Conservation (phyloP, 305 asterid genomes). For the Petunia hybrid region DNA sequence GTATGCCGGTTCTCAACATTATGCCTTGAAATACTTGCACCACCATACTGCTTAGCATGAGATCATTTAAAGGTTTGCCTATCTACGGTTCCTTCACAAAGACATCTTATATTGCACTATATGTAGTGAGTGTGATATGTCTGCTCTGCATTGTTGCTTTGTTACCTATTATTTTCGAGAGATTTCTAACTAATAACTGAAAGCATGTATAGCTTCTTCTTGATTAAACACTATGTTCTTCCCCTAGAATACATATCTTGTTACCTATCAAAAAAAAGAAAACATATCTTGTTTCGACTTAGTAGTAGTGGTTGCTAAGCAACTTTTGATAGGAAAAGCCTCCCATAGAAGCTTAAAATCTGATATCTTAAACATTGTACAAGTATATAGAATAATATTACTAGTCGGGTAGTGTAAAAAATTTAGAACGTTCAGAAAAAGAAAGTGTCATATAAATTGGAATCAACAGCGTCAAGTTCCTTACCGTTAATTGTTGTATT, state of each 20-base stretch:
- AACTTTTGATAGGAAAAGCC: not conserved
- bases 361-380: not conserved
- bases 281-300: not conserved
- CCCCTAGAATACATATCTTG: constrained; percentile 5
- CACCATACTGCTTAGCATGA: not conserved
- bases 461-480: not conserved
- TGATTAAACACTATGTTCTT: not conserved
- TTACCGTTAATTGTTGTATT: no score
- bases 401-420: not conserved
- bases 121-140: not conserved
- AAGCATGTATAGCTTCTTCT: not conserved
- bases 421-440: not conserved
- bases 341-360: not conserved
- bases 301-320: not conserved
- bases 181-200: not conserved
- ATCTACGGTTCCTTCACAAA: not conserved
- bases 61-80: not conserved
- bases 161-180: not conserved
- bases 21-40: constrained; percentile 22
- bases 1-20: not conserved
- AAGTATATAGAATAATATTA: not conserved
- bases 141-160: not conserved
- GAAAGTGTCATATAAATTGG: not conserved
- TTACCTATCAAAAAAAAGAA: not conserved
- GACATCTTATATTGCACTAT: not conserved